Evolutionary conservation across 139 green algal species (phyloP).

Genomic region (Chlamydomonas incerta): DNA sequence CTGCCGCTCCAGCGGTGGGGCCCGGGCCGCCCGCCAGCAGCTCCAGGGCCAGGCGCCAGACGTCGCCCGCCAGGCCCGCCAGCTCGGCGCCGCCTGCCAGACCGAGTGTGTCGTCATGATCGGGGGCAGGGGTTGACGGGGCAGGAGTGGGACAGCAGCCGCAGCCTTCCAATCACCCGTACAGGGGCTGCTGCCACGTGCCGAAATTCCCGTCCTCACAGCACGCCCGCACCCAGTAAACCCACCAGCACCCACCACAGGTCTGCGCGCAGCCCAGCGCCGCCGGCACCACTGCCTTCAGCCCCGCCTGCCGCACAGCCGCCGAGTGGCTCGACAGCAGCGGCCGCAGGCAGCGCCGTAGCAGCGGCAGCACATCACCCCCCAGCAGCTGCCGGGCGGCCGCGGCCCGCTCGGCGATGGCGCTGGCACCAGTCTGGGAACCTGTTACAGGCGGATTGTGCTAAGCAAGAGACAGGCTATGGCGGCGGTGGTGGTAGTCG

Average conservation of each 20-base stretch:
- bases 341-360: background rate
- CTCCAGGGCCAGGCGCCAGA: conserved; percentile 18
- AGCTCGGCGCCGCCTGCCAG: conserved; percentile 22
- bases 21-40: conserved; percentile 1
- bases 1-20: background rate
- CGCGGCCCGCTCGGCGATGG: background rate
- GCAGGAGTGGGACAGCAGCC: too few relatives aligned
- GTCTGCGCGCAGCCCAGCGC: background rate
- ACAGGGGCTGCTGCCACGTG: too few relatives aligned
- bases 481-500: too few relatives aligned
- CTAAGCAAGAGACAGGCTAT: too few relatives aligned
- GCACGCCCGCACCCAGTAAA: too few relatives aligned
- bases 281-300: conserved; percentile 13
- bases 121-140: too few relatives aligned
- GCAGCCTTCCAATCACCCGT: too few relatives aligned
- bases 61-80: background rate
- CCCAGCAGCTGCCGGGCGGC: background rate
- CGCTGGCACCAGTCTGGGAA: background rate
- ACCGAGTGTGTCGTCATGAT: too few relatives aligned
- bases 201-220: too few relatives aligned
- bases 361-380: background rate
- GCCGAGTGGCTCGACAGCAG: background rate
- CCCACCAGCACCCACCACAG: conserved; percentile 1
- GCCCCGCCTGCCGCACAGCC: conserved; percentile 3
- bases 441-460: too few relatives aligned